Evolutionary conservation across 495 filamentous ascomycete genomes (phyloP), one percentile per base, ranked within the genome.

Genomic region (Penicillium alfredii): DNA sequence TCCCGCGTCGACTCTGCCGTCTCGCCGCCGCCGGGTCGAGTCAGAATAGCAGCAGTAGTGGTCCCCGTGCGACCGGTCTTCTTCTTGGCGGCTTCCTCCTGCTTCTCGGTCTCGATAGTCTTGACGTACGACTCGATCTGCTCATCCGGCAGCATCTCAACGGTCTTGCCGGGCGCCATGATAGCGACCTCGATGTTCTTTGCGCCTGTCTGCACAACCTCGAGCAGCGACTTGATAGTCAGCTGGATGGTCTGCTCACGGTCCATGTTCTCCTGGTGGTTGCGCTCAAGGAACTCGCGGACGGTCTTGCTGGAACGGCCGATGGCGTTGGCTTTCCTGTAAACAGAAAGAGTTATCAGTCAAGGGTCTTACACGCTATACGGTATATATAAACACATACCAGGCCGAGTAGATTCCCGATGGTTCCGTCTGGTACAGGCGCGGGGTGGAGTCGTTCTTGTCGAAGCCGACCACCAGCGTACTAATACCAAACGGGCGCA

Each of bases 141-240:
- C 64, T 96, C 93, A 30, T 89, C 80, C 6, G 86, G 84, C 44
- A 98, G 74, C 86, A 96, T 90, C 76, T 97, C 93, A 37, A 98
- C 72, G 9, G 70, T 53, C 70, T 92, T 84, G 30, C 86, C 90
- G n/a, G 92, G 86, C 16, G 88, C 83, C 92, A 98, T 96, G 60
- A 98, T 83, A 19, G 92, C 92, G 49, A 98, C 94, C 69, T 98
- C 92, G 54, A 98, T 98, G 63, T 98, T 98, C 78, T 98, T 98
- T 17, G 92, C 93, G 31, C 92, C 92, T 9, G 92, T 98, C 60
- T 98, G 92, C 40, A 98, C 92, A 33, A 98, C 92, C 69, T 98
- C 92, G 47, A 98, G 69, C 45, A 98, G 73, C 27, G 90, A 96
- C 74, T 97, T 97, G 71, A 97, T 88, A 11, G 92, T 88, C 48